A percentile compares a stretch with the other conserved stretches of the same genome.
These are phyloP conservation scores for Stagonosporopsis cucurbitacearum DNA, from an alignment of 2,329 filamentous ascomycete genomes.

Conservation along the genomic window DNA sequence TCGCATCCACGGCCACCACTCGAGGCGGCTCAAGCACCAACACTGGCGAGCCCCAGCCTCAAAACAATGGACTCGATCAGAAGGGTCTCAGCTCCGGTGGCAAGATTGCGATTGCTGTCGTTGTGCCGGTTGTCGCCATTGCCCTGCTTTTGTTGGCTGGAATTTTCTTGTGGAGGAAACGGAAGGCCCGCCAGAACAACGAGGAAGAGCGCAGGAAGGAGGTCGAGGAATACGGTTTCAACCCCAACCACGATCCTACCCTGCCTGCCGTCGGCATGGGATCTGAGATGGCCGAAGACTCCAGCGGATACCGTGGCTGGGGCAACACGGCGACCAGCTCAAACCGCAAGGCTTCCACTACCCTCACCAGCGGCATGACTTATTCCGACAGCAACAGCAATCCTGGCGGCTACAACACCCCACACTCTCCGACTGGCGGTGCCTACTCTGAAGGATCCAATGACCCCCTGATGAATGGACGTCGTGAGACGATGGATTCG, in stretches of 20 bases:
- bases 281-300: conserved; percentile 76
- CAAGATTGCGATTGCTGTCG: conserved; percentile 89
- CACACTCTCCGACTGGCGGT: conserved; percentile 69
- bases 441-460: conserved; percentile 72
- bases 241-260: conserved; percentile 93
- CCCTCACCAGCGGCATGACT: conserved; percentile 75
- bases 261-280: conserved; percentile 66
- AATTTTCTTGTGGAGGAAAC: conserved; percentile 86
- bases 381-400: conserved; percentile 75
- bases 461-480: conserved; percentile 65
- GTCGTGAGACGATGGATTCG: conserved; percentile 65
- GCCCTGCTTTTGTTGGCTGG: conserved; percentile 78
- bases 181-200: conserved; percentile 81
- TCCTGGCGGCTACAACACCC: conserved; percentile 58
- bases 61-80: conserved; percentile 15
- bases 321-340: conserved; percentile 77
- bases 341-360: conserved; percentile 83
- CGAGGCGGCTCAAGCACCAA: conserved; percentile 18
- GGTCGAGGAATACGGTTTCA: conserved; percentile 96
- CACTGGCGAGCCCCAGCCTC: conserved; percentile 20
- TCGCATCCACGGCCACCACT: conserved; percentile 19
- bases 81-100: conserved; percentile 65
- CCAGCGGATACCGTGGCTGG: conserved; percentile 91
- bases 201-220: conserved; percentile 93
- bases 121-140: conserved; percentile 89